Conservation (phyloP, 495 filamentous ascomycete species). For the Hypoxylon perforatum region DNA sequence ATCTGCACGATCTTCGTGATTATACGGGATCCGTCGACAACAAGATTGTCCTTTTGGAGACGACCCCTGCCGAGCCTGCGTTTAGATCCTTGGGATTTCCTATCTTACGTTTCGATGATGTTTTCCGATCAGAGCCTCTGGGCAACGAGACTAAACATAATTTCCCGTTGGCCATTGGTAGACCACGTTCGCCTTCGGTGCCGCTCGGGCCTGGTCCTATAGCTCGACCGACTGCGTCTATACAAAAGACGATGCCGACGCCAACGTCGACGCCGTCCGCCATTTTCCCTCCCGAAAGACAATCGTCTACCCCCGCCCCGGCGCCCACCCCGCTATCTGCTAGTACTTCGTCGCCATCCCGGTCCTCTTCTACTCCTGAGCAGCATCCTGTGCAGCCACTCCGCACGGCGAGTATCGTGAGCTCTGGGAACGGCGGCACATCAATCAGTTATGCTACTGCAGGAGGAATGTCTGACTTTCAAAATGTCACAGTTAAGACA, state of each 20-base stretch:
- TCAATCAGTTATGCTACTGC: conserved; percentile 49
- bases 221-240: conserved; percentile 38
- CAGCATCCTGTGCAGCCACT: conserved; percentile 7
- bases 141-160: conserved; percentile 43
- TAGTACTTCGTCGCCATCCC: conserved; percentile 37
- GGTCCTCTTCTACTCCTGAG: conserved; percentile 33
- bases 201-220: conserved; percentile 37
- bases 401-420: conserved; percentile 41
- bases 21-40: conserved; percentile 37
- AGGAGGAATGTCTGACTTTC: conserved; percentile 41
- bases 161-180: conserved; percentile 15
- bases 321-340: conserved; percentile 26
- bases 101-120: conserved; percentile 45
- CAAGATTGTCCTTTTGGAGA: conserved; percentile 44
- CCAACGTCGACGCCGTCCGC: conserved; percentile 4
- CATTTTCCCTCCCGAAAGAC: conserved; percentile 22
- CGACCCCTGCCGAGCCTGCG: conserved; percentile 44
- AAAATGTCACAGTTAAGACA: conserved; percentile 49
- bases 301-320: conserved; percentile 24
- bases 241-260: conserved; percentile 8
- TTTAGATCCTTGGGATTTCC: conserved; percentile 46
- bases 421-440: conserved; percentile 47
- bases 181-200: conserved; percentile 35
- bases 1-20: conserved; percentile 48
- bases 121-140: conserved; percentile 46